These are phyloP conservation scores for Phytophthora litchii DNA, from an alignment of 352 stramenopile species.

Conservation along the genomic window DNA sequence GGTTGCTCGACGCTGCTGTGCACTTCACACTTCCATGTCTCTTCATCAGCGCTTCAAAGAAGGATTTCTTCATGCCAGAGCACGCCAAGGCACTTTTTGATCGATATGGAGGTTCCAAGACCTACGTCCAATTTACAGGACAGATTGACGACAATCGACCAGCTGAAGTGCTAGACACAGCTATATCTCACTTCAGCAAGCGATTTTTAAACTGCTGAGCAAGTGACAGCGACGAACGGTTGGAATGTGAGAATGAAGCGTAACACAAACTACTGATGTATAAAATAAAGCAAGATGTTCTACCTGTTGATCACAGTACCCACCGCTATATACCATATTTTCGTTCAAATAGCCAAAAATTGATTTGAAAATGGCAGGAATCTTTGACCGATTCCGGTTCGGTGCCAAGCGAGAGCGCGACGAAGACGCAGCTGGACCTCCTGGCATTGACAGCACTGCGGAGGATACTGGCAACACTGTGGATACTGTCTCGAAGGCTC, in stretches of 20 bases:
- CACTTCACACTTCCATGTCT: conserved; percentile 57
- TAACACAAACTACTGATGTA: too few relatives aligned
- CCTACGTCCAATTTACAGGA: conserved; percentile 58
- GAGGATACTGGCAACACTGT: background rate
- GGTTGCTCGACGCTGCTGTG: conserved; percentile 48
- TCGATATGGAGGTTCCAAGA: conserved; percentile 65
- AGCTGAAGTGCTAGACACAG: conserved; percentile 45
- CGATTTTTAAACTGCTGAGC: conserved; percentile 18
- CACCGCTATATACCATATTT: too few relatives aligned
- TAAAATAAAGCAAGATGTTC: too few relatives aligned
- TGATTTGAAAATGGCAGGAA: conserved; percentile 16
- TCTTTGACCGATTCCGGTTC: conserved; percentile 73
- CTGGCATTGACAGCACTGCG: background rate
- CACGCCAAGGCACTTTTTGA: conserved; percentile 62
- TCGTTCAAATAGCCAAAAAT: too few relatives aligned
- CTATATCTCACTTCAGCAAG: conserved; percentile 46
- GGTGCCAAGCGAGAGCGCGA: conserved; percentile 50
- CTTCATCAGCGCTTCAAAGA: conserved; percentile 73
- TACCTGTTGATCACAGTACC: too few relatives aligned
- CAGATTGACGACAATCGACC: conserved; percentile 71
- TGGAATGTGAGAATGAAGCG: too few relatives aligned
- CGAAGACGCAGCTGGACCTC: conserved; percentile 4
- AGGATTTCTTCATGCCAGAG: conserved; percentile 74
- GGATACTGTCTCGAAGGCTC: background rate
- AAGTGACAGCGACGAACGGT: conserved; percentile 11